These are phyloP conservation scores for Boletus semigastroideus DNA, from an alignment of 1,284 basidiomycete genomes.

Conservation along the genomic window DNA sequence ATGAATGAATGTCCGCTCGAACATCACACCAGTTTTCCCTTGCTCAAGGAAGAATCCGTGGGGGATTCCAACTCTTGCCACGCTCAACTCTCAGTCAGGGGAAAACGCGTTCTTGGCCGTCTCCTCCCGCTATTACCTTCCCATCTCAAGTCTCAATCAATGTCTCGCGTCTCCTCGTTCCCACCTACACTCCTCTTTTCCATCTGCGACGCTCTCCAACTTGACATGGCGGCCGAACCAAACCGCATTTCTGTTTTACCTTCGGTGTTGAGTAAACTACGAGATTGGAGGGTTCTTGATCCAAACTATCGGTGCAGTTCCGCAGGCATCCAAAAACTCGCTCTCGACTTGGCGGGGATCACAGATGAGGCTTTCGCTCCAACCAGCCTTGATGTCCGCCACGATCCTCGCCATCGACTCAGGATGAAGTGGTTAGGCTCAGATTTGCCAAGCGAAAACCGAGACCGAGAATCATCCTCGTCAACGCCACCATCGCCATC, in stretches of 20 bases:
- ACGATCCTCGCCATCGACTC: conserved; percentile 2
- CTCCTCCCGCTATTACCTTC: conserved; percentile 19
- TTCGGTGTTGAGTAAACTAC: conserved; percentile 22
- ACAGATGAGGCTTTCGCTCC: conserved; percentile 1
- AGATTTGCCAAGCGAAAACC: conserved; percentile 7
- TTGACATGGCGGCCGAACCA: not conserved
- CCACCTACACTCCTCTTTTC: conserved; percentile 23
- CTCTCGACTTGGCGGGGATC: conserved; percentile 21
- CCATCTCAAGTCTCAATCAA: conserved; percentile 6
- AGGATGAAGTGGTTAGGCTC: conserved; percentile 22
- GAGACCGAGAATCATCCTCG: conserved; percentile 1
- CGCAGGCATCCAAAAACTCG: conserved; percentile 15
- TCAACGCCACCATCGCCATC: conserved; percentile 4
- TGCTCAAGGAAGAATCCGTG: conserved; percentile 1
- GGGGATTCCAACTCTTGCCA: conserved; percentile 1
- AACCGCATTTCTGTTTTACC: conserved; percentile 16
- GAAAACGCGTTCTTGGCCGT: conserved; percentile 10
- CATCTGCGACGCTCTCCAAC: conserved; percentile 22
- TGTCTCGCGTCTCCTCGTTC: conserved; percentile 1
- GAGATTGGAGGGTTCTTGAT: conserved; percentile 27
- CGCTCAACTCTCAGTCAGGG: conserved; percentile 11
- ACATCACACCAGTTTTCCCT: not conserved
- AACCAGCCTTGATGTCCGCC: not conserved
- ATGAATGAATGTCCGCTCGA: conserved; percentile 17
- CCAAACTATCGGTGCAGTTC: conserved; percentile 12